Conservation (phyloP, 495 filamentous ascomycete genomes). For the Aspergillus steynii region DNA sequence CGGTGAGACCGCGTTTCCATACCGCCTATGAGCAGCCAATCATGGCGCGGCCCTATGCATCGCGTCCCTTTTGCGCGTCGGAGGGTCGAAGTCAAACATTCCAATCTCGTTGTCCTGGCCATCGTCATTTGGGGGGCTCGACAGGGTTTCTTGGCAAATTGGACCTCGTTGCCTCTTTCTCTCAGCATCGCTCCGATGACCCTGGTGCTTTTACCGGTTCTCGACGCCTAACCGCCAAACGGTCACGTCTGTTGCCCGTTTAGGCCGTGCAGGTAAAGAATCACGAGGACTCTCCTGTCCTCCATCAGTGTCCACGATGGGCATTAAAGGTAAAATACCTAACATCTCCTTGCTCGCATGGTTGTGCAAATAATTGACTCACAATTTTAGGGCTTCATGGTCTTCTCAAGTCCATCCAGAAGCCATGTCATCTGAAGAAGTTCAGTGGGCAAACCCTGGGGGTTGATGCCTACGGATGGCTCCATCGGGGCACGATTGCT, state of each 20-base stretch:
- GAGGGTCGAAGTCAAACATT: constrained; percentile 23
- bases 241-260: constrained; percentile 20
- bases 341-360: not conserved
- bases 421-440: constrained; percentile 80
- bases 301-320: constrained; percentile 55
- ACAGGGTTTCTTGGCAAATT: constrained; percentile 1
- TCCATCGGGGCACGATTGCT: constrained; percentile 88
- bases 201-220: not conserved
- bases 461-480: constrained; percentile 97
- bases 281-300: constrained; percentile 34
- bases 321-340: constrained; percentile 62
- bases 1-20: not conserved
- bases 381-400: constrained; percentile 71
- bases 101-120: constrained; percentile 27
- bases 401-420: constrained; percentile 93
- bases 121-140: constrained; percentile 10
- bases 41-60: constrained; percentile 5
- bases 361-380: constrained; percentile 3
- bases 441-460: constrained; percentile 87
- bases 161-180: not conserved
- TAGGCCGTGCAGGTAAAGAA: constrained; percentile 23
- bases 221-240: constrained; percentile 12
- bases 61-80: constrained; percentile 27
- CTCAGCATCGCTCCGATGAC: constrained; percentile 9
- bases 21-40: constrained; percentile 18